phyloP scores from a whole-genome alignment of 78 protist species.

The Dictyostelium capitatum region DNA sequence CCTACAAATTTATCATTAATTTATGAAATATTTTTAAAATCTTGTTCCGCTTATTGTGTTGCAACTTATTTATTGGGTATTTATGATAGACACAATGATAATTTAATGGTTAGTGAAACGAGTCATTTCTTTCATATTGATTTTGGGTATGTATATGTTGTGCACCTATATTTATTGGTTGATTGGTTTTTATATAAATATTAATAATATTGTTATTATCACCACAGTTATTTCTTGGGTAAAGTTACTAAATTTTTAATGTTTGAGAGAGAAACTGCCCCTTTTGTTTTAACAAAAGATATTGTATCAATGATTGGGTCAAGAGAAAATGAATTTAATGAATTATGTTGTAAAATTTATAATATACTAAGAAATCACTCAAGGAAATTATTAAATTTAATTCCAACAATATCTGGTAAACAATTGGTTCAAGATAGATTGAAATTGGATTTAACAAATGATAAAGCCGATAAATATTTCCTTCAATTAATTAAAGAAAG shows the following conservation, averaged over 20 bases:
- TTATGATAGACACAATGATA: conserved; percentile 98
- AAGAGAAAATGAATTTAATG: conserved; percentile 44
- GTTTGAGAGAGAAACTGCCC: conserved; percentile 74
- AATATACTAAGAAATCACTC: conserved; percentile 44
- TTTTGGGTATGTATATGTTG: background rate
- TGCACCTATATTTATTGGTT: background rate
- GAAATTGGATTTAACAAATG: conserved; percentile 29
- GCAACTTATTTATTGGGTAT: conserved; percentile 98
- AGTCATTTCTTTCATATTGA: conserved; percentile 86
- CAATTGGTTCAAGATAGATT: conserved; percentile 50
- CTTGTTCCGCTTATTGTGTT: conserved; percentile 95
- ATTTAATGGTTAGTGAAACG: conserved; percentile 91
- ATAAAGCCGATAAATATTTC: conserved; percentile 38
- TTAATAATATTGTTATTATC: conserved; percentile 60
- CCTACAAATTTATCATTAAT: background rate
- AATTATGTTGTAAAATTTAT: conserved; percentile 47
- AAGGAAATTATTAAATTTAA: conserved; percentile 38
- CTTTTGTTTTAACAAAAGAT: conserved; percentile 61
- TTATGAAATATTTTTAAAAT: conserved; percentile 70
- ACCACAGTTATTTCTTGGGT: conserved; percentile 77
- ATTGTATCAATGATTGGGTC: conserved; percentile 54
- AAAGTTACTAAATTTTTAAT: conserved; percentile 54
- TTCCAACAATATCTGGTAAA: background rate
- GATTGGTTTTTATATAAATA: background rate
- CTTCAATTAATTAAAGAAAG: conserved; percentile 20